Conservation (phyloP, 805 yeast species). For the Millerago galiae region DNA sequence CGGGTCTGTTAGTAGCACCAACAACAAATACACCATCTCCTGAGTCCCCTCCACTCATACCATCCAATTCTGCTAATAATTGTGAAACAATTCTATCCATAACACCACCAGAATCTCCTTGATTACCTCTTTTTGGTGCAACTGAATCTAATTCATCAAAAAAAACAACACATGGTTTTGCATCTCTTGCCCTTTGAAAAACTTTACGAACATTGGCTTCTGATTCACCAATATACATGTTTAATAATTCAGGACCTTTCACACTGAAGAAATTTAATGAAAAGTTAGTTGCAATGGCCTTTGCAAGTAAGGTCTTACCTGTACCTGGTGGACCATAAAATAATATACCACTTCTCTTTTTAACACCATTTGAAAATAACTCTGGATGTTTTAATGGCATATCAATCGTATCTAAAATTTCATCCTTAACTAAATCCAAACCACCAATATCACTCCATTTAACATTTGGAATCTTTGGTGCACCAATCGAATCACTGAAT, state of each 20-base stretch:
- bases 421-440: conserved; percentile 80
- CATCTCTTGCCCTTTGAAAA: conserved; percentile 91
- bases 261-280: conserved; percentile 92
- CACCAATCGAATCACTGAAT: conserved; percentile 92
- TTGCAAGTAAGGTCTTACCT: conserved; percentile 91
- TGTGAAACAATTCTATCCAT: conserved; percentile 99
- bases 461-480: conserved; percentile 92
- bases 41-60: conserved; percentile 78
- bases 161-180: conserved; percentile 95
- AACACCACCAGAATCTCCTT: conserved; percentile 98
- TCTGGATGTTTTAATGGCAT: conserved; percentile 94
- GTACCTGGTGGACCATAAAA: conserved; percentile 99
- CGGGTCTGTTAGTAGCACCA: conserved; percentile 98
- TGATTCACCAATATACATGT: conserved; percentile 98
- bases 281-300: conserved; percentile 95
- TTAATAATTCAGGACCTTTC: conserved; percentile 93
- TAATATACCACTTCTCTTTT: conserved; percentile 88
- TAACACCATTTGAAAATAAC: conserved; percentile 78
- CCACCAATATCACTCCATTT: conserved; percentile 99
- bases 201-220: conserved; percentile 96
- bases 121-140: conserved; percentile 97
- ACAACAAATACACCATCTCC: conserved; percentile 92
- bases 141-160: conserved; percentile 97
- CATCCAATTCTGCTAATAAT: conserved; percentile 88
- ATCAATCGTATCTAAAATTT: conserved; percentile 91